Conservation (phyloP, 2,329 filamentous ascomycete genomes). For the Phoma sp. region DNA sequence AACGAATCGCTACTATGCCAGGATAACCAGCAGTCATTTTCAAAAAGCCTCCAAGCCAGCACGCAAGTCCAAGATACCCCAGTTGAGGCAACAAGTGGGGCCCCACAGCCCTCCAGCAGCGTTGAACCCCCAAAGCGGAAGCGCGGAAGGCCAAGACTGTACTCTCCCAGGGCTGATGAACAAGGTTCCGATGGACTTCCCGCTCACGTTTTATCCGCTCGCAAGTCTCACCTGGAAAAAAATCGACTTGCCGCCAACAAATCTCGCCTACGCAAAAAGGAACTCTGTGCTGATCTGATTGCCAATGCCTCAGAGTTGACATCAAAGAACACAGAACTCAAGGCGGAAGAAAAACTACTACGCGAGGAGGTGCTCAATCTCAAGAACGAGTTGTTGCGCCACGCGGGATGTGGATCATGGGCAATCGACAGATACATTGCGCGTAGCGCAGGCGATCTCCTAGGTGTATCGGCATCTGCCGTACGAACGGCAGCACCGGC, state of each 20-base stretch:
- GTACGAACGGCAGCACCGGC: background rate
- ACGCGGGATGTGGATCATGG: slow-evolving; percentile 45
- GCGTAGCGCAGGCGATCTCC: slow-evolving; percentile 39
- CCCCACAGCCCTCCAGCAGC: too few species aligned
- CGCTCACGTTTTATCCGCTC: background rate
- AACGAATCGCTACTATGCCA: slow-evolving; percentile 33
- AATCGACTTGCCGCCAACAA: slow-evolving; percentile 77
- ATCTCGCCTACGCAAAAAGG: slow-evolving; percentile 72
- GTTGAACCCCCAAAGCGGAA: too few species aligned
- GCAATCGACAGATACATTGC: slow-evolving; percentile 45
- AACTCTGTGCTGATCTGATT: slow-evolving; percentile 59
- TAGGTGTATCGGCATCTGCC: slow-evolving; percentile 29
- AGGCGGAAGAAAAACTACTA: slow-evolving; percentile 39
- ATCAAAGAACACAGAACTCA: slow-evolving; percentile 43
- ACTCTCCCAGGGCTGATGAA: too few species aligned
- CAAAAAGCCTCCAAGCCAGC: too few species aligned
- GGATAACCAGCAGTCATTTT: slow-evolving; percentile 24
- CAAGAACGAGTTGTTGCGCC: slow-evolving; percentile 45
- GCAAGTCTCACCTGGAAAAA: slow-evolving; percentile 61
- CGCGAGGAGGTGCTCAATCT: slow-evolving; percentile 43
- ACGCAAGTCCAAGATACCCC: too few species aligned
- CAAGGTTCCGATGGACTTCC: too few species aligned
- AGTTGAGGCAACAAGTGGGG: too few species aligned
- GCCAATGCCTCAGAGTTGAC: slow-evolving; percentile 48
- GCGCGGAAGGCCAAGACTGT: too few species aligned